These are phyloP conservation scores for Paramecium pentaurelia DNA, from an alignment of 73 alveolate genomes.

Conservation along the genomic window DNA sequence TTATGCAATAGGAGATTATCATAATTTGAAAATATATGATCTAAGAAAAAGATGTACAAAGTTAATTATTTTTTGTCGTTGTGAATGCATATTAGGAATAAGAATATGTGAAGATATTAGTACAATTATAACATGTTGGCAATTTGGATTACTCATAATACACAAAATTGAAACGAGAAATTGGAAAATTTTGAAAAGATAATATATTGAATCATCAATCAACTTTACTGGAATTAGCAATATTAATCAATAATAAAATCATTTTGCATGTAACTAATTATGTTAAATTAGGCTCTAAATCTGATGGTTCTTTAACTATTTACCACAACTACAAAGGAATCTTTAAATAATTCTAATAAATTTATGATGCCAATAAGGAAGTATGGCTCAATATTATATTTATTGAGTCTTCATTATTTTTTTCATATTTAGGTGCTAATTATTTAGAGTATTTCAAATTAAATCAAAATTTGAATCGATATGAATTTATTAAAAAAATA, in stretches of 20 bases:
- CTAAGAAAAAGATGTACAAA: not conserved
- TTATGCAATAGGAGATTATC: not conserved
- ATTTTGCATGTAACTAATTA: not conserved
- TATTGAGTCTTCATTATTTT: not conserved
- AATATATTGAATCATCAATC: not conserved
- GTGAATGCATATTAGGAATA: not conserved
- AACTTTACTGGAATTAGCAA: not conserved
- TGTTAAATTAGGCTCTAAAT: not conserved
- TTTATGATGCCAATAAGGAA: not conserved
- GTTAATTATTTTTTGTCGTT: not conserved
- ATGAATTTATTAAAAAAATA: not conserved
- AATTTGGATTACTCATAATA: not conserved
- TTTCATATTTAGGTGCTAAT: not conserved
- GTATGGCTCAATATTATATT: not conserved
- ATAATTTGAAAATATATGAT: not conserved
- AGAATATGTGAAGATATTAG: not conserved
- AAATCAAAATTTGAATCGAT: not conserved
- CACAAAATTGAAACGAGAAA: not conserved
- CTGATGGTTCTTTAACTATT: not conserved
- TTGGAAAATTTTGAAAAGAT: not conserved
- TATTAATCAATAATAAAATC: not conserved
- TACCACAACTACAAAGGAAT: not conserved
- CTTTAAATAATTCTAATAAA: not conserved
- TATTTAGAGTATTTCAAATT: not conserved
- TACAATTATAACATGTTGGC: not conserved